Conservation (phyloP, 2,329 filamentous ascomycete species). For the Calonectria naviculata region DNA sequence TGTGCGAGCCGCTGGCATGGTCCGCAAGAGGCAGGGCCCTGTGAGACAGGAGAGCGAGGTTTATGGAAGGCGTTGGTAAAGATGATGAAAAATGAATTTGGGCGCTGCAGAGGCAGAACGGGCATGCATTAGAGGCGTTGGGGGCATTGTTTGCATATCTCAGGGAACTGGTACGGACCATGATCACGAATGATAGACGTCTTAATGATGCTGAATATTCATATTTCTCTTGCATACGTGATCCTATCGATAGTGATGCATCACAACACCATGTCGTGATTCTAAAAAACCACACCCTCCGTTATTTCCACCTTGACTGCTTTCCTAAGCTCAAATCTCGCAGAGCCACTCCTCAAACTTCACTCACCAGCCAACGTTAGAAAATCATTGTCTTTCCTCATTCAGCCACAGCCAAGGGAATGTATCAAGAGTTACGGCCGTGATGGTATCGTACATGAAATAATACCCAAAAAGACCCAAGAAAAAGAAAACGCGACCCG, state of each 20-base stretch:
- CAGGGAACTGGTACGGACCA: not conserved
- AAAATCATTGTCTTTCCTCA: not conserved
- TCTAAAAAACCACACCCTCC: not conserved
- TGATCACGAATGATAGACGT: slow-evolving; percentile 13
- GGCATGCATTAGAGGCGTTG: slow-evolving; percentile 6
- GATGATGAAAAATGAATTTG: not conserved
- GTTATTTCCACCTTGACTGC: not conserved
- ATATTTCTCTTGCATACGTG: not conserved
- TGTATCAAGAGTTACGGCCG: slow-evolving; percentile 12
- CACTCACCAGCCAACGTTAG: not conserved
- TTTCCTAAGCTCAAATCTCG: not conserved
- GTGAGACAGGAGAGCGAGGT: slow-evolving; percentile 50
- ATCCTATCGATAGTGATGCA: not conserved
- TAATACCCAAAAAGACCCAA: slow-evolving; percentile 12
- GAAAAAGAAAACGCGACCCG: not conserved
- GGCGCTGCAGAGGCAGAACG: not conserved
- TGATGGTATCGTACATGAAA: slow-evolving; percentile 24
- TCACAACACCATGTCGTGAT: not conserved
- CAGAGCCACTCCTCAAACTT: not conserved
- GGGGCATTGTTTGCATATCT: not conserved
- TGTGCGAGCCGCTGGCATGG: slow-evolving; percentile 34
- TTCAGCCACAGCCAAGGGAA: slow-evolving; percentile 7
- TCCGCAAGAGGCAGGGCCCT: slow-evolving; percentile 40
- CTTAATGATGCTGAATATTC: slow-evolving; percentile 3
- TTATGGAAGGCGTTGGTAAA: slow-evolving; percentile 56